Percentiles rank a stretch among this genome's conserved stretches.
These are phyloP conservation scores for Podaxis sp. DNA, from an alignment of 768 basidiomycete genomes.

Conservation along the genomic window DNA sequence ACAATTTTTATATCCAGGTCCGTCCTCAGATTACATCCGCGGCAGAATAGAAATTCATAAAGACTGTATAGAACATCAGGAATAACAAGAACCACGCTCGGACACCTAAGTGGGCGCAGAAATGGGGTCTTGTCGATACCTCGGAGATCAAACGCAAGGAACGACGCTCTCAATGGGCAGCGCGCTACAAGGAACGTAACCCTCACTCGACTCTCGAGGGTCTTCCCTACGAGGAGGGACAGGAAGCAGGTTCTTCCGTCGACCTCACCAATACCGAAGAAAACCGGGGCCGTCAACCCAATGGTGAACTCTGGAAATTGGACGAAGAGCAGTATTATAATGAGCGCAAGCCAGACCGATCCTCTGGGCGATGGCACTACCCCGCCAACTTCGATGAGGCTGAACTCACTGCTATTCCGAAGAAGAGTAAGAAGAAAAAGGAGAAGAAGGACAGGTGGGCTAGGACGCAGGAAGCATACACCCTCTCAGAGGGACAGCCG, in stretches of 20 bases:
- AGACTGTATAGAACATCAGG: constrained; percentile 69
- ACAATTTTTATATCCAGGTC: constrained; percentile 93
- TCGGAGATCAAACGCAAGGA: constrained; percentile 75
- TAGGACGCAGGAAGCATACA: constrained; percentile 82
- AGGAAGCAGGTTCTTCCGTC: constrained; percentile 46
- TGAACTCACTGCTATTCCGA: constrained; percentile 34
- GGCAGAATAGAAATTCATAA: not conserved
- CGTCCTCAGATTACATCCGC: constrained; percentile 6
- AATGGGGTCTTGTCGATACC: constrained; percentile 86
- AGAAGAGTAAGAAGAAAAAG: constrained; percentile 60
- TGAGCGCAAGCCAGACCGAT: constrained; percentile 36
- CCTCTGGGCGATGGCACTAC: constrained; percentile 76
- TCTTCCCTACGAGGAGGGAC: constrained; percentile 77
- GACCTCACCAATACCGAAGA: constrained; percentile 37
- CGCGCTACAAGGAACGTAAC: constrained; percentile 80
- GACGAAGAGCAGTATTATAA: constrained; percentile 79
- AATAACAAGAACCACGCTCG: constrained; percentile 92
- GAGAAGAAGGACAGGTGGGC: constrained; percentile 89
- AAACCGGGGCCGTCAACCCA: constrained; percentile 30
- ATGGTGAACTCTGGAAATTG: constrained; percentile 67
- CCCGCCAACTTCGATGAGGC: constrained; percentile 81
- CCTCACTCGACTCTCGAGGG: constrained; percentile 67
- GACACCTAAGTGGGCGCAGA: constrained; percentile 94
- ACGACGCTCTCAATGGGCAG: constrained; percentile 84
- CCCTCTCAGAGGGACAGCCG: constrained; percentile 42